Base-by-base conservation (phyloP, 768 basidiomycete genomes). In the Tulasnella sp. region DNA sequence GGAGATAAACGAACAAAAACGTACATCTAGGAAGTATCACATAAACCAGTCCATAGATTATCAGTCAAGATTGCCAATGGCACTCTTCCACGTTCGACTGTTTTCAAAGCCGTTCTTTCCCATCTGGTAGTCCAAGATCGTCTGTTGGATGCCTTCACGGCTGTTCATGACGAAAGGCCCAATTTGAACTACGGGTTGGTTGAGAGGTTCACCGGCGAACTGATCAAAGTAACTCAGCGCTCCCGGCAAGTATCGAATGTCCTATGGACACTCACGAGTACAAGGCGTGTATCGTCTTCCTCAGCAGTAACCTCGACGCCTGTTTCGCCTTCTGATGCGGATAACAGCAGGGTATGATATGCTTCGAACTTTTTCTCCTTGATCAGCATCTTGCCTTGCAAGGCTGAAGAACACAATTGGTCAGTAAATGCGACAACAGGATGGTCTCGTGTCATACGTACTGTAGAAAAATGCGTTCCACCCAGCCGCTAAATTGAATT, bases 401-500 rank as follows among this genome's bases (percentile, higher is more conserved):
- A 41, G 0, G 54, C 43, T 42, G 17, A 25, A 12, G 35, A 19
- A 23, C 6, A 9, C 56, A 21, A 27, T 40, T 15, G 32, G 9
- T 27, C 35, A 19, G 32, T 19, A 37, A 3, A 32, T 32, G 48
- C 1, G 2, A 0, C 19, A 27, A 11, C 21, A 5, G 42, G 11
- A 49, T 1, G 29, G 49, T 19, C 50, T n/a, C 17, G 23, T 23
- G 5, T 7, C 2, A 19, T 14, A 66, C 83, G 62, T 66, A 89
- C 87, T 75, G 67, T 92, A 96, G 29, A 84, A 71, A 66, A 97
- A 96, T 0, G 86, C 69, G 5, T 90, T 96, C 94, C 94, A 98
- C 17, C 83, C 84, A 15, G 73, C 63, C 4, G 86, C 86, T 87
- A 35, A n/a, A n/a, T 40, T 25, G 27, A 57, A 11, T 41, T 29